These are phyloP conservation scores for Sporothrix sp. DNA, from an alignment of 2,329 filamentous ascomycete genomes.

Conservation along the genomic window DNA sequence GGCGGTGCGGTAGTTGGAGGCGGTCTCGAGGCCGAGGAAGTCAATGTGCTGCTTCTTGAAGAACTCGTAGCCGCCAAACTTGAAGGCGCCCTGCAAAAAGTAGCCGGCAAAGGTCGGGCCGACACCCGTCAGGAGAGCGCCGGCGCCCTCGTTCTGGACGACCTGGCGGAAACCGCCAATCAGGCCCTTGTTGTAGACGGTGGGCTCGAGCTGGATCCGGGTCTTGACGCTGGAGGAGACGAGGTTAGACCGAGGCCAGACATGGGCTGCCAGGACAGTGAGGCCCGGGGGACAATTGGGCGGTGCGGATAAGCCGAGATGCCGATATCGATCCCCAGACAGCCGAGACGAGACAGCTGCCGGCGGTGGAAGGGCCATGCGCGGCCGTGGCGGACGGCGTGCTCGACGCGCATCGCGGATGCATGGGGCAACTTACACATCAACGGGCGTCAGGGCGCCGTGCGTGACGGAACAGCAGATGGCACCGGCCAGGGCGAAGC, in stretches of 20 bases:
- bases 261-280: neutral
- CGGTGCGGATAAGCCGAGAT: neutral
- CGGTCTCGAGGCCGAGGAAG: conserved; percentile 58
- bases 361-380: no score
- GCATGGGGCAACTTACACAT: conserved; percentile 69
- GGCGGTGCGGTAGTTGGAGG: conserved; percentile 59
- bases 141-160: conserved; percentile 63
- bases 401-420: neutral
- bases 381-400: no score
- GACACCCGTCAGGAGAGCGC: conserved; percentile 66
- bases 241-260: neutral
- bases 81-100: conserved; percentile 79
- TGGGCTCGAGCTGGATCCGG: conserved; percentile 74
- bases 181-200: conserved; percentile 70
- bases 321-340: neutral
- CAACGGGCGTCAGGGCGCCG: conserved; percentile 91
- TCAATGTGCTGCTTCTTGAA: conserved; percentile 80
- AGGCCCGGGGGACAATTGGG: no score
- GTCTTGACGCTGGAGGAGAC: conserved; percentile 65
- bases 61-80: conserved; percentile 81
- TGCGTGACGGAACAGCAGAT: conserved; percentile 98
- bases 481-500: conserved; percentile 94
- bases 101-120: conserved; percentile 72
- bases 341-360: neutral
- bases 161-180: conserved; percentile 72